Evolutionary conservation across 805 yeast genomes (phyloP).

Genomic region (Jamesozyma lodderae): DNA sequence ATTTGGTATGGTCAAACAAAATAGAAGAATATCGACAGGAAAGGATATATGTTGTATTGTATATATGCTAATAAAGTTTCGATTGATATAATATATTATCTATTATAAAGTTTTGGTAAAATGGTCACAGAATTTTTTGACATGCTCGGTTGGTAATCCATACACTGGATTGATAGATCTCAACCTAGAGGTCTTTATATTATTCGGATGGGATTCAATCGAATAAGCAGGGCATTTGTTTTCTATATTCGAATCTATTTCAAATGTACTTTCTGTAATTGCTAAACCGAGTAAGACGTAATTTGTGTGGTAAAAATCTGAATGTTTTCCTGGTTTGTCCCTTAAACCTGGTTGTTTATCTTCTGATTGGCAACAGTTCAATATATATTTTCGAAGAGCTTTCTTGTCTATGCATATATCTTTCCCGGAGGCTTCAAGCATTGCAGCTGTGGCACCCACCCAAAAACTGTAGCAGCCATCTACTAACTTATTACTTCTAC

Average conservation of each 20-base stretch:
- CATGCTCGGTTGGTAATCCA: constrained; percentile 42
- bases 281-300: constrained; percentile 70
- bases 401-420: constrained; percentile 39
- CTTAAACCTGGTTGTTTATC: constrained; percentile 57
- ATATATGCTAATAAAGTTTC: too few relatives aligned
- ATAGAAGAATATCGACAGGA: too few relatives aligned
- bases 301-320: constrained; percentile 89
- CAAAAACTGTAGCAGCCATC: constrained; percentile 96
- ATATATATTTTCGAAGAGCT: constrained; percentile 54
- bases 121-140: constrained; percentile 28
- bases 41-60: too few relatives aligned
- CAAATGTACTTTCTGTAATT: constrained; percentile 15
- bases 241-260: not conserved
- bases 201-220: not conserved
- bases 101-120: too few relatives aligned
- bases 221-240: constrained; percentile 1
- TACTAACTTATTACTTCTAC: constrained; percentile 86
- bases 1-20: too few relatives aligned
- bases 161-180: constrained; percentile 46
- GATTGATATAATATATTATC: too few relatives aligned
- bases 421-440: constrained; percentile 30
- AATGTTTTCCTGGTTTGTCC: constrained; percentile 75
- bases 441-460: constrained; percentile 77
- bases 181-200: constrained; percentile 6
- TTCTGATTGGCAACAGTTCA: constrained; percentile 63